Evolutionary conservation across 192 early-diverging fungal genomes (phyloP), one percentile per base, ranked within the genome.

Genomic region (Diversispora epigaea): DNA sequence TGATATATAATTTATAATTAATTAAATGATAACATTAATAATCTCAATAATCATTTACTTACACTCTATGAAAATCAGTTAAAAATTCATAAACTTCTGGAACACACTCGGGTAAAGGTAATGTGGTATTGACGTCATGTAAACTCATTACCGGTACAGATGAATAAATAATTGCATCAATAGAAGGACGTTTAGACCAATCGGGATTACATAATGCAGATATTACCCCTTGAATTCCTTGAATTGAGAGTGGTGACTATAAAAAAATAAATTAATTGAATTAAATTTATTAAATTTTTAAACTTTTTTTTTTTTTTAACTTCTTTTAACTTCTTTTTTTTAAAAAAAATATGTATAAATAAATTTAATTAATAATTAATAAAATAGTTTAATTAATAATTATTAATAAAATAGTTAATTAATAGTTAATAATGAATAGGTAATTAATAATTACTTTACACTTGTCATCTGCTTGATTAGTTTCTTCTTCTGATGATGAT

Each of bases 51-150:
- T 8, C 50, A 21, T 19, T 15, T n/a, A n/a, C 78, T 74, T 83
- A 88, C 84, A 80, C 81, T 52, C 68, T 54, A 55, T 86, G 80
- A 67, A 89, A 87, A 55, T 78, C 78, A 0, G 87, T 82, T 47
- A 87, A 61, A 62, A 84, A 89, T 6, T 87, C 86, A 62, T 89
- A 89, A 66, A 89, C 84, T 58, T 89, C 87, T 0, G 84, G 78
- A 45, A 89, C 80, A 40, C 80, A 61, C 10, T 77, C 72, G 7
- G 80, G 81, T 49, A 89, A 78, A 47, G 85, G 86, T 45, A 84
- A 78, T 5, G 84, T 78, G 15, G 77, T 78, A 4, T 57, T 69
- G 4, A 82, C 77, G 15, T 85, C 81, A 40, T 77, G 71, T 9
- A 81, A 44, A 6, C 81, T 79, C 52, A 83, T 85, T 4, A 77